Percentiles rank a stretch among this genome's conserved stretches.
These are phyloP conservation scores for Aspergillus sp. DNA, from an alignment of 2,329 filamentous ascomycete species.

Conservation along the genomic window DNA sequence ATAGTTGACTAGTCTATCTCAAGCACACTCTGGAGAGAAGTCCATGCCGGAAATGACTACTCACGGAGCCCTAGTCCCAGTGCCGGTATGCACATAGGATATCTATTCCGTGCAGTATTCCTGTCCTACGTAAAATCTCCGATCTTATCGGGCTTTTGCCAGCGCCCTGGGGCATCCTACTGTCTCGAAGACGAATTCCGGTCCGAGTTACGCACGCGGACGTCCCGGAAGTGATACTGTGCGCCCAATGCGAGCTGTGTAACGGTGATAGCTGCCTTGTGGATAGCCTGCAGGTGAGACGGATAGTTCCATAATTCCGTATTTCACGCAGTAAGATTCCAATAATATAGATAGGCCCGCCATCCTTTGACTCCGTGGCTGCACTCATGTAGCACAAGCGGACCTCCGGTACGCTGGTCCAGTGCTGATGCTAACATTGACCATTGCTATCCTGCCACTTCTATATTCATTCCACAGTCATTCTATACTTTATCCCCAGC, in stretches of 20 bases:
- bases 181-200: too few species aligned
- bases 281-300: conserved; percentile 12
- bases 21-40: background rate
- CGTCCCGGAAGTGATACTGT: background rate
- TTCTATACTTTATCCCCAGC: too few species aligned
- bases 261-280: conserved; percentile 25
- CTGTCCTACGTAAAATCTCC: conserved; percentile 33
- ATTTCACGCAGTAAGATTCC: too few species aligned
- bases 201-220: too few species aligned
- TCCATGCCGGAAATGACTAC: too few species aligned
- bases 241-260: conserved; percentile 28
- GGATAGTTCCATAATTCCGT: background rate
- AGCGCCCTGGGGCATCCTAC: conserved; percentile 1
- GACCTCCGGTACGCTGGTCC: background rate
- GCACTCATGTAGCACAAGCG: background rate
- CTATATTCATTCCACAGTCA: too few species aligned
- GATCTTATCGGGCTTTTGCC: conserved; percentile 23
- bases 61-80: background rate
- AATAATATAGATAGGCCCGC: too few species aligned
- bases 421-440: too few species aligned
- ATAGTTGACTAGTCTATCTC: too few species aligned
- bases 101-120: conserved; percentile 36
- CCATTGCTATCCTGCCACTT: too few species aligned
- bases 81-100: conserved; percentile 11
- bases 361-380: too few species aligned